phyloP scores from a whole-genome alignment of 352 stramenopile genomes.

The Paralagenidium karlingii region DNA sequence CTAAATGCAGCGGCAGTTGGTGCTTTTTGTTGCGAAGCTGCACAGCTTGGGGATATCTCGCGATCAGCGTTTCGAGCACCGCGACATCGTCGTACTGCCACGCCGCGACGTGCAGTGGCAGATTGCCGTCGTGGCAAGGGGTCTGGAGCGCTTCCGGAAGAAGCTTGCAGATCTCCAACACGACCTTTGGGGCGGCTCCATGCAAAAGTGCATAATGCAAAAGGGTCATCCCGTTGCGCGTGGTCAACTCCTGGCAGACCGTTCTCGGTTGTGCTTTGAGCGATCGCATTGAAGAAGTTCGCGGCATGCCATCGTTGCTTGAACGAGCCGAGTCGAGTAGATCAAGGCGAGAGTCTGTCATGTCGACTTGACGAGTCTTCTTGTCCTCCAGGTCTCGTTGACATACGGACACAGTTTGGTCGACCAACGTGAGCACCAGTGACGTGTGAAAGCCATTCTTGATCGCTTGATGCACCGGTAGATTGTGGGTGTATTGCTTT shows the following conservation, averaged over 20 bases:
- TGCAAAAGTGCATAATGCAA: slow-evolving; percentile 48
- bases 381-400: too few species aligned
- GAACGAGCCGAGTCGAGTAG: too few species aligned
- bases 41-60: slow-evolving; percentile 13
- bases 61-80: slow-evolving; percentile 7
- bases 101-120: slow-evolving; percentile 38
- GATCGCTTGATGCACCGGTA: slow-evolving; percentile 28
- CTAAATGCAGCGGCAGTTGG: slow-evolving; percentile 33
- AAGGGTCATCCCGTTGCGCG: slow-evolving; percentile 26
- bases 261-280: not conserved
- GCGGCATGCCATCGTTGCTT: too few species aligned
- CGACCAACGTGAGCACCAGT: slow-evolving; percentile 8
- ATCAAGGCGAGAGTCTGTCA: not conserved
- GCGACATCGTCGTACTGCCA: slow-evolving; percentile 1
- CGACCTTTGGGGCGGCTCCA: slow-evolving; percentile 8
- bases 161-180: slow-evolving; percentile 15
- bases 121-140: slow-evolving; percentile 11
- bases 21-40: slow-evolving; percentile 28
- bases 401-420: slow-evolving; percentile 2
- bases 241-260: slow-evolving; percentile 8
- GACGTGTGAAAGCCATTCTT: slow-evolving; percentile 20
- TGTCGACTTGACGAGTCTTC: not conserved
- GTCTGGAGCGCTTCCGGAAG: slow-evolving; percentile 17
- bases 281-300: too few species aligned
- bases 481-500: slow-evolving; percentile 12